These are phyloP conservation scores for Phellinidium pouzarii DNA, from an alignment of 1,284 basidiomycete genomes.

Conservation along the genomic window DNA sequence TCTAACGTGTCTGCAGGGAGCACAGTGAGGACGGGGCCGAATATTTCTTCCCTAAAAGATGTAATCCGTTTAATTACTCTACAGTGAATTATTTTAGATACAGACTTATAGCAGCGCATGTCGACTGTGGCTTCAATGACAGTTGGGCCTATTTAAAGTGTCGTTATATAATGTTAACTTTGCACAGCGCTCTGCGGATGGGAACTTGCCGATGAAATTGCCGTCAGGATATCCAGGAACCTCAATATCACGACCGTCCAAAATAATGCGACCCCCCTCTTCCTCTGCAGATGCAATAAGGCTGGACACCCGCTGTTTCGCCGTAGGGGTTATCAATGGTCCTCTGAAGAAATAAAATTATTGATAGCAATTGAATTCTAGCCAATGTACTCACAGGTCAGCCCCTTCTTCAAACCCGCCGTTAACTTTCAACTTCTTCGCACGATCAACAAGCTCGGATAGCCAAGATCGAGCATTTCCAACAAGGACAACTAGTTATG, in stretches of 20 bases:
- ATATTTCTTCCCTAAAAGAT: constrained; percentile 78
- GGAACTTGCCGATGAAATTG: constrained; percentile 96
- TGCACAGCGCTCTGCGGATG: no score
- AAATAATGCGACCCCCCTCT: constrained; percentile 83
- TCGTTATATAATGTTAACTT: no score
- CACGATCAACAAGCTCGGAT: constrained; percentile 81
- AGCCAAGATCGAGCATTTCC: constrained; percentile 82
- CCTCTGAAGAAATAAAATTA: constrained; percentile 47
- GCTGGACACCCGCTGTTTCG: constrained; percentile 72
- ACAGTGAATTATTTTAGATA: constrained; percentile 18
- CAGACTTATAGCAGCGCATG: constrained; percentile 86
- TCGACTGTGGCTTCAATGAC: constrained; percentile 76
- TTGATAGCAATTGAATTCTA: constrained; percentile 12
- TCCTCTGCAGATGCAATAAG: constrained; percentile 78
- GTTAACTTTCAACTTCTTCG: constrained; percentile 75
- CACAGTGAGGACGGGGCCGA: constrained; percentile 86
- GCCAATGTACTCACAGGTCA: constrained; percentile 87
- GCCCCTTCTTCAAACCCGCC: constrained; percentile 86
- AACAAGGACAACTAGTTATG: constrained; percentile 63
- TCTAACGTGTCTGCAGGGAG: constrained; percentile 83
- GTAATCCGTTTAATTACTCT: constrained; percentile 7
- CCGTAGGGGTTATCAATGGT: constrained; percentile 86
- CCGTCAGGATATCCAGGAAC: constrained; percentile 81
- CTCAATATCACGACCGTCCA: constrained; percentile 75
- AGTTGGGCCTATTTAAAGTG: no score